These are phyloP conservation scores for Tolypocladium tundrense DNA, from an alignment of 2,329 filamentous ascomycete species.

Conservation along the genomic window DNA sequence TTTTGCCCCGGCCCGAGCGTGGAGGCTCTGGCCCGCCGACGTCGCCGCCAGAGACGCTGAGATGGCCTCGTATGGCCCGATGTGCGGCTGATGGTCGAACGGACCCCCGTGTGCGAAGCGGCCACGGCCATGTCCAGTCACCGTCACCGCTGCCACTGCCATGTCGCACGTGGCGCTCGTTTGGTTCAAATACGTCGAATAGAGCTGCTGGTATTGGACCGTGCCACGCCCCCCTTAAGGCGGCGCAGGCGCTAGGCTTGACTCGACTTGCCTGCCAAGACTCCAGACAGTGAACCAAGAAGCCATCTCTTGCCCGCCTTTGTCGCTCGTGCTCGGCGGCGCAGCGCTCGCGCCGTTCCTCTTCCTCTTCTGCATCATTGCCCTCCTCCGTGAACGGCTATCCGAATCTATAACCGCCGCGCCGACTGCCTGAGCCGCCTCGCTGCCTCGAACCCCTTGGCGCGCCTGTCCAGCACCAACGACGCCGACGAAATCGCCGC, in stretches of 20 bases:
- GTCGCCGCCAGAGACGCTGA: too few relatives aligned
- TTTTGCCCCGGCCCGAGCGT: not conserved
- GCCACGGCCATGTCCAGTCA: too few relatives aligned
- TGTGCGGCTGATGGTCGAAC: not conserved
- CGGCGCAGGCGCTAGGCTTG: slow-evolving; percentile 5
- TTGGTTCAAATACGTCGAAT: not conserved
- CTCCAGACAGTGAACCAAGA: not conserved
- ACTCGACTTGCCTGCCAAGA: slow-evolving; percentile 1
- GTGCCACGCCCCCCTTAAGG: slow-evolving; percentile 4
- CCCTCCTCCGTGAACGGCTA: not conserved
- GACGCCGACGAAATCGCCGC: not conserved
- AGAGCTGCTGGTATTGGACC: not conserved
- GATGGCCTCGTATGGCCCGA: not conserved
- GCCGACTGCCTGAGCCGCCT: not conserved
- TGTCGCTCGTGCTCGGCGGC: not conserved
- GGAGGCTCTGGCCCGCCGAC: not conserved
- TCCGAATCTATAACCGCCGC: not conserved
- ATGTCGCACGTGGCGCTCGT: not conserved
- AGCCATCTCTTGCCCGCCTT: not conserved
- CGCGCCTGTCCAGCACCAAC: not conserved
- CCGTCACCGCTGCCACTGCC: not conserved
- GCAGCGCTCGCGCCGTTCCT: not conserved
- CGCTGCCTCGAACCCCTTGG: not conserved
- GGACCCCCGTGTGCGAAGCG: too few relatives aligned
- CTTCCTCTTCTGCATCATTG: not conserved